Conservation (phyloP, 2,329 filamentous ascomycete species). For the Orbilia ellipsospora region DNA sequence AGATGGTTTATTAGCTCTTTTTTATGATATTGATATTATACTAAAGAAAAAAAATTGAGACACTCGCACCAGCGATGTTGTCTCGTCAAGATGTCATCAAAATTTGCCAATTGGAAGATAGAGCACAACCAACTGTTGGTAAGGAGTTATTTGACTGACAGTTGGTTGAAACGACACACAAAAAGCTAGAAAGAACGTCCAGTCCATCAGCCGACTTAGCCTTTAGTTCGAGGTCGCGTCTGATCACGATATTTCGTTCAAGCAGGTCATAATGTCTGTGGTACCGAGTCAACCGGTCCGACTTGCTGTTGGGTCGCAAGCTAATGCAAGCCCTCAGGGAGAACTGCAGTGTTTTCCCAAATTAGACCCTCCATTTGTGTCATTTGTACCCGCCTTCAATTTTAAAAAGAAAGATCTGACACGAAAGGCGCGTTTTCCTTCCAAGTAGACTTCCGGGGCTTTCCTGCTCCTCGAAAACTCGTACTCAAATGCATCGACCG, state of each 20-base stretch:
- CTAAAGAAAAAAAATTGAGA: too few relatives aligned
- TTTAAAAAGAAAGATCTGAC: slow-evolving; percentile 39
- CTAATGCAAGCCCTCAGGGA: slow-evolving; percentile 33
- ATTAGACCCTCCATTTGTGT: slow-evolving; percentile 36
- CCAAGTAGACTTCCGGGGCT: neutral
- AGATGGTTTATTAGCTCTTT: too few relatives aligned
- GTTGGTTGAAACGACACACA: too few relatives aligned
- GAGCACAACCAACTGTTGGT: too few relatives aligned
- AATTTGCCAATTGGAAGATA: too few relatives aligned
- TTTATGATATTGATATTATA: too few relatives aligned
- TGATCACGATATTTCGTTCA: neutral
- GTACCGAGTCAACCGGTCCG: slow-evolving; percentile 6
- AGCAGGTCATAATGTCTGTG: neutral
- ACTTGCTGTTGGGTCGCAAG: slow-evolving; percentile 16
- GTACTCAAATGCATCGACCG: slow-evolving; percentile 11
- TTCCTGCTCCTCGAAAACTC: slow-evolving; percentile 9
- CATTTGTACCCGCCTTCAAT: slow-evolving; percentile 27
- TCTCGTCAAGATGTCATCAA: too few relatives aligned
- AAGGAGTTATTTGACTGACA: too few relatives aligned
- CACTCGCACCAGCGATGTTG: too few relatives aligned
- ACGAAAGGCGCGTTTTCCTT: slow-evolving; percentile 28
- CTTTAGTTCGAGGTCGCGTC: neutral
- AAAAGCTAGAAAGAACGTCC: too few relatives aligned
- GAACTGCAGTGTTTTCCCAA: slow-evolving; percentile 13
- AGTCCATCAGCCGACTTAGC: too few relatives aligned